Conservation (phyloP, 2,329 filamentous ascomycete species). For the Cytospora schulzeri region DNA sequence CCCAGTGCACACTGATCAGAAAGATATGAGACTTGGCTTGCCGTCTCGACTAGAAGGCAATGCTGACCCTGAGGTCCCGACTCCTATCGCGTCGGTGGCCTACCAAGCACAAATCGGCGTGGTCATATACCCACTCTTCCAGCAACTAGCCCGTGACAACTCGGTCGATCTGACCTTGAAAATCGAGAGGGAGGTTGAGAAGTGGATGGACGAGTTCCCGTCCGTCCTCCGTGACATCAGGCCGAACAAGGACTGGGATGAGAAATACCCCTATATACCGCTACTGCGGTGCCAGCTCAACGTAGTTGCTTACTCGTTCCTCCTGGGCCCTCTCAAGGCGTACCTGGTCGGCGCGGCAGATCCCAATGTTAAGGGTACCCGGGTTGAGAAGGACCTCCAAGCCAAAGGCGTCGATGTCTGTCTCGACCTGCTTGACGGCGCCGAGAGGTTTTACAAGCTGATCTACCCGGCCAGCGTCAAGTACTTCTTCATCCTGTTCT, state of each 20-base stretch:
- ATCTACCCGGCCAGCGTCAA: constrained; percentile 31
- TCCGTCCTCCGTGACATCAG: constrained; percentile 29
- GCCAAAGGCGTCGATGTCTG: constrained; percentile 30
- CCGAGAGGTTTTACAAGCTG: constrained; percentile 30
- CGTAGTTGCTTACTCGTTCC: constrained; percentile 32
- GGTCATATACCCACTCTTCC: constrained; percentile 7
- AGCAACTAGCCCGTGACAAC: background rate
- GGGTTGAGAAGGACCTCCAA: constrained; percentile 29
- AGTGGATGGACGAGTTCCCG: constrained; percentile 25
- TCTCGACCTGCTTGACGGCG: constrained; percentile 28
- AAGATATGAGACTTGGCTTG: constrained; percentile 1
- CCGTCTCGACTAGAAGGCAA: constrained; percentile 6
- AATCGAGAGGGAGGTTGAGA: constrained; percentile 30
- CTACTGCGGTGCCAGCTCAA: constrained; percentile 36
- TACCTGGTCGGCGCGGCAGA: constrained; percentile 30
- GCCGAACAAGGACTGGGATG: constrained; percentile 33
- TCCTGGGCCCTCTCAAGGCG: constrained; percentile 31
- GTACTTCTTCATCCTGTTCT: constrained; percentile 35
- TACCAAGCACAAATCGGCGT: constrained; percentile 14
- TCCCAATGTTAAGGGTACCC: constrained; percentile 29
- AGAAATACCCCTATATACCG: constrained; percentile 31
- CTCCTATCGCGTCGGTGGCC: constrained; percentile 2
- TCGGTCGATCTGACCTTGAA: constrained; percentile 1
- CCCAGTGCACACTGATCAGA: constrained; percentile 10
- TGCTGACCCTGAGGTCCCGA: constrained; percentile 7